Evolutionary conservation across 257 asterid genomes (phyloP), one percentile per base, ranked within the genome.

Genomic region (Solanum chiquidenum): DNA sequence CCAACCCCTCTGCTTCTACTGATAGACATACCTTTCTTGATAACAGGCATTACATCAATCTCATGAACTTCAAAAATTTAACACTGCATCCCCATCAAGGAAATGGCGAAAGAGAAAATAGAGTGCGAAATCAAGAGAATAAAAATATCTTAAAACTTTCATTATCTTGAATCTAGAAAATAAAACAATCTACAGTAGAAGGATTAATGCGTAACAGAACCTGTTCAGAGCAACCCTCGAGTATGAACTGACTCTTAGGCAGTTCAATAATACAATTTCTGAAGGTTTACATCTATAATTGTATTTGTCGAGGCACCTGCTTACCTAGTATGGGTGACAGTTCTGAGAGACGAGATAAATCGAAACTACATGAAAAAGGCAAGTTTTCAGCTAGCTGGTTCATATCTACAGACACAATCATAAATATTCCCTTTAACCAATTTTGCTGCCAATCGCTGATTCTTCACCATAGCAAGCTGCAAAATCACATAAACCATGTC

Each of bases 381-480:
- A 82, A 46, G 34, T 76, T 46, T 66, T 92, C 88, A 93, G 73
- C 13, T 88, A 66, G 95, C 95, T 6, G 95, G 95, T 90, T 96
- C 99, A 69, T 93, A 96, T 84, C 98, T 92, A 89, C 98, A 96
- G 2, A 96, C 99, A 29, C 98, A 95, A 79, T 95, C 99, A 25
- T 96, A 96, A 90, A 96, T 92, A 86, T 95, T 95, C 76, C 99
- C 99, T 14, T 93, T 90, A 31, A 96, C 93, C 49, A 96, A 88
- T 91, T 94, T 96, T 49, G 93, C 98, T 11, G 98, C 99, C 88
- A 96, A 84, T 27, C 99, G 94, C 89, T 94, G 99, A 91, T 96
- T 96, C 94, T 96, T 96, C 94, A 95, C 98, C 99, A 96, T 96
- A 21, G 99, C 99, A 64, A 96, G 95, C 99, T 95, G 98, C 87